Percentiles rank a stretch among this genome's conserved stretches.
These are phyloP conservation scores for Paramarasmius palmivorus DNA, from an alignment of 1,284 basidiomycete species.

Conservation along the genomic window DNA sequence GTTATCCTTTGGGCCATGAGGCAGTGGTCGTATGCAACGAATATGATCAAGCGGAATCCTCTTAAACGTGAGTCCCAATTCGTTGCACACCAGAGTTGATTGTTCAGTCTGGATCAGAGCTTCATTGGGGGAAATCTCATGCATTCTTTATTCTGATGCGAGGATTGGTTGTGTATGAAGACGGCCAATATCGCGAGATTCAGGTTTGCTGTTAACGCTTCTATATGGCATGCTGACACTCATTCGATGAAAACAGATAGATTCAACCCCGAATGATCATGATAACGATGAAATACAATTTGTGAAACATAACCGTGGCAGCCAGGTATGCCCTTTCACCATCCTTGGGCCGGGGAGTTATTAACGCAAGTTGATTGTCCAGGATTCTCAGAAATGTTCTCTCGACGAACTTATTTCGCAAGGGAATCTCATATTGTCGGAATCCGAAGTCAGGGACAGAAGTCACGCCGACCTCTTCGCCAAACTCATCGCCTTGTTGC, in stretches of 20 bases:
- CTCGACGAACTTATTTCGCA: background rate
- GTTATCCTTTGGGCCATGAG: conserved; percentile 25
- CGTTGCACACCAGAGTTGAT: background rate
- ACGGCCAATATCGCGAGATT: background rate
- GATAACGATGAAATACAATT: too few relatives aligned
- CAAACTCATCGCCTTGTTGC: background rate
- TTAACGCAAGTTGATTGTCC: background rate
- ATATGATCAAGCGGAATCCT: conserved; percentile 13
- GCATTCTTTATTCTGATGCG: background rate
- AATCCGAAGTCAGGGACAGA: background rate
- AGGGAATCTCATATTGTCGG: background rate
- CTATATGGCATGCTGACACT: background rate
- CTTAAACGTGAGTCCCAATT: conserved; percentile 3
- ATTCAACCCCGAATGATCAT: too few relatives aligned
- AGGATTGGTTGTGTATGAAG: background rate
- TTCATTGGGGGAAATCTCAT: background rate
- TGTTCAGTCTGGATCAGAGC: background rate
- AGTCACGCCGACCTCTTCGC: background rate
- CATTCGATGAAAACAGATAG: background rate
- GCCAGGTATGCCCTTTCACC: too few relatives aligned
- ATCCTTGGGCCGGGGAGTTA: too few relatives aligned
- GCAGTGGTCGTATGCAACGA: conserved; percentile 24
- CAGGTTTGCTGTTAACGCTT: too few relatives aligned
- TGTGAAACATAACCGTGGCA: too few relatives aligned
- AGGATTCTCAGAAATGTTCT: background rate